These are phyloP conservation scores for Trichophyton simii DNA, from an alignment of 2,329 filamentous ascomycete species.

Conservation along the genomic window DNA sequence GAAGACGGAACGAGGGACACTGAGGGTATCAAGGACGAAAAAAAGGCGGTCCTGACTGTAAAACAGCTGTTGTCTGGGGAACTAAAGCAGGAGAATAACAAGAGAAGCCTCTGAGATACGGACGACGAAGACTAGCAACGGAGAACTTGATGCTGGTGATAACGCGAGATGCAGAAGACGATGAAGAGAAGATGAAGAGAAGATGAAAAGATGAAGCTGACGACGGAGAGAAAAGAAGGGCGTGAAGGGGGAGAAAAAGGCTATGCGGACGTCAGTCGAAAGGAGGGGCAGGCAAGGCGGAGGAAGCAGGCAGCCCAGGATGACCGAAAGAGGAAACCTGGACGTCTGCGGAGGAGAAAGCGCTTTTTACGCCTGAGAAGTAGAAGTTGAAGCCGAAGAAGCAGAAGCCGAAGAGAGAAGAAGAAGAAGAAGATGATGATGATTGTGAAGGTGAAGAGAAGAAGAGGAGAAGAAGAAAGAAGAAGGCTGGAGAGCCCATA, in stretches of 20 bases:
- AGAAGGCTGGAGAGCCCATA: not conserved
- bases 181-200: conserved; percentile 8
- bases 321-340: conserved; percentile 13
- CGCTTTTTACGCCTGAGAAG: not conserved
- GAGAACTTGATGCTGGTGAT: not conserved
- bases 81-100: conserved; percentile 35
- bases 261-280: not conserved
- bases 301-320: not conserved
- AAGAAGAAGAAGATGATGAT: not conserved
- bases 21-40: not conserved
- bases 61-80: conserved; percentile 7
- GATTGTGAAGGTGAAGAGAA: not conserved
- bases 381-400: conserved; percentile 14
- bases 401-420: not conserved
- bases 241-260: conserved; percentile 3
- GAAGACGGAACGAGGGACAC: not conserved
- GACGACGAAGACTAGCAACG: conserved; percentile 9
- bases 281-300: conserved; percentile 2
- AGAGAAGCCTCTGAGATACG: conserved; percentile 38
- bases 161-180: not conserved
- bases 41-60: not conserved
- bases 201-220: conserved; percentile 13
- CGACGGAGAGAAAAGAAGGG: conserved; percentile 9
- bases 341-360: conserved; percentile 11
- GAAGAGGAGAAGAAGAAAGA: conserved; percentile 12